Evolutionary conservation across 805 yeast genomes (phyloP), one percentile per base, ranked within the genome.

Genomic region (Teunomyces pallodes): DNA sequence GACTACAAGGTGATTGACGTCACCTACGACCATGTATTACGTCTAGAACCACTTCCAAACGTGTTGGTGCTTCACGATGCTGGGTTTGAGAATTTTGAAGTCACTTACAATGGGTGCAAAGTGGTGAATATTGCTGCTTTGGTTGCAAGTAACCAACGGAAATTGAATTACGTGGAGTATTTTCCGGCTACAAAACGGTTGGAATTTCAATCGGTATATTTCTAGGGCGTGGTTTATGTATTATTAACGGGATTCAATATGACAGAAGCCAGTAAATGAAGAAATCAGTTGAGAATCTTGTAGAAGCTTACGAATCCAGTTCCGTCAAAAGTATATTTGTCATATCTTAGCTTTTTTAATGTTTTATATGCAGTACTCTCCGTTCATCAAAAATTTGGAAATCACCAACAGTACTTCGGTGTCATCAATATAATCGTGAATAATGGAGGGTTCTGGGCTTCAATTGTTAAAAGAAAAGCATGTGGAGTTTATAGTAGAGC

Each of bases 91-190:
- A 70, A 74, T 38, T 88, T 86, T 61, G 87, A 86, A 49, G 81
- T 88, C 30, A 80, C 86, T 0, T 90, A 89, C 61, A 86, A 87
- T 58, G 96, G 92, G 3, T 88, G 96, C 60, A 82, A 81, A 63
- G 86, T 87, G 9, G 56, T 88, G 17, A 92, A 91, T 55, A 79
- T 92, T 2, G 51, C 66, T 54, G 43, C 66, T 58, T 35, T 54
- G 35, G 26, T 51, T 12, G 65, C 66, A 28, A 74, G 50, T 10
- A 60, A 60, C 33, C 40, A 76, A 13, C 71, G 75, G 48, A 76
- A 53, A 43, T 49, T 84, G 35, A 80, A 80, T 53, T 91, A 87
- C 68, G 69, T 84, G n/a, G 96, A 88, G 64, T 90, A 87, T 60
- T 70, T 57, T 42, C 88, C 95, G 1, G 67, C 83, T 9, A 62